These are phyloP conservation scores for Fusarium sp. DNA, from an alignment of 2,329 filamentous ascomycete species.

Conservation along the genomic window DNA sequence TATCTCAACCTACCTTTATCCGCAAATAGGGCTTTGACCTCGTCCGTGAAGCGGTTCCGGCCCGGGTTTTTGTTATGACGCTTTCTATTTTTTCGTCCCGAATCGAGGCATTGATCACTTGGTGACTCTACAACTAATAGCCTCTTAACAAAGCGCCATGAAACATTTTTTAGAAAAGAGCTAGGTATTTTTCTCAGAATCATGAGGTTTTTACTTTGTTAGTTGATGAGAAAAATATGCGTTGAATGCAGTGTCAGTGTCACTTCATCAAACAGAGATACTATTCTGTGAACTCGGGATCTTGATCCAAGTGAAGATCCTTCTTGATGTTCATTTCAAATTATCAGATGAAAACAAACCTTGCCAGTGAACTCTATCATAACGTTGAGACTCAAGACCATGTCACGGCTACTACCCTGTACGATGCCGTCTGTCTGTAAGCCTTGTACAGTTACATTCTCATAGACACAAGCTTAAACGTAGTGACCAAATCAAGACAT, in stretches of 20 bases:
- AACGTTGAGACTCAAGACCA: background rate
- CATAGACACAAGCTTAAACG: background rate
- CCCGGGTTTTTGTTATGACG: constrained; percentile 10
- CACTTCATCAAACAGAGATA: background rate
- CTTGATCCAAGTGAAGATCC: background rate
- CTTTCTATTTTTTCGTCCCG: constrained; percentile 6
- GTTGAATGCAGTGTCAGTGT: background rate
- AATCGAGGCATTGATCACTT: constrained; percentile 17
- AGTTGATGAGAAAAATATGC: background rate
- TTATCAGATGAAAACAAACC: background rate
- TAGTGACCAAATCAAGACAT: background rate
- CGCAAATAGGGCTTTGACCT: constrained; percentile 8
- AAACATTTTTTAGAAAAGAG: background rate
- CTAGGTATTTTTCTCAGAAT: background rate
- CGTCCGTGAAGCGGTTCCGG: constrained; percentile 3
- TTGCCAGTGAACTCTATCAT: background rate
- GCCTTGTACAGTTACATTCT: background rate
- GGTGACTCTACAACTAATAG: background rate
- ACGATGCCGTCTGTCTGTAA: background rate
- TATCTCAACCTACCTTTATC: constrained; percentile 14
- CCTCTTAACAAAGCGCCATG: background rate
- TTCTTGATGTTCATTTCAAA: background rate
- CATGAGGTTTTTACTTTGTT: background rate
- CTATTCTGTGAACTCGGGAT: background rate
- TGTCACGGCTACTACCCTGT: constrained; percentile 10